Conservation (phyloP, 129 eudicot species). For the Lactuca saligna region DNA sequence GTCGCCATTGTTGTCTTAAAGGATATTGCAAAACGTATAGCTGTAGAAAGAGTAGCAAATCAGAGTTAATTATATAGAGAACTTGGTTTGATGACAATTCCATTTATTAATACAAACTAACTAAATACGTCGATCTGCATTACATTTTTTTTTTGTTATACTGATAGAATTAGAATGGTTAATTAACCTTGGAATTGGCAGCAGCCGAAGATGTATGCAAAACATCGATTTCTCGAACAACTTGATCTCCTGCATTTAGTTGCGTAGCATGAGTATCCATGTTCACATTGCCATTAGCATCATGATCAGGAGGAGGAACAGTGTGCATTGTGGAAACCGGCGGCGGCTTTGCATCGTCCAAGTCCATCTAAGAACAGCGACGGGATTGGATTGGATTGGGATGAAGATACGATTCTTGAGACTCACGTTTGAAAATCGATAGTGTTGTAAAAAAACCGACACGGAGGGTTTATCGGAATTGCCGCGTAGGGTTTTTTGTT, state of each 20-base stretch:
- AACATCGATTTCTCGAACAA: background rate
- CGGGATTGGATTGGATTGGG: no score
- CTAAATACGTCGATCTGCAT: background rate
- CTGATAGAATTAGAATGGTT: background rate
- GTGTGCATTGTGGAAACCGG: background rate
- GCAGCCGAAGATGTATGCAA: no score
- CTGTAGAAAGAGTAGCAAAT: conserved; percentile 33
- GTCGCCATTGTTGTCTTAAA: conserved; percentile 73
- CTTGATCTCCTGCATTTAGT: conserved; percentile 41
- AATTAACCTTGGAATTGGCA: conserved; percentile 39
- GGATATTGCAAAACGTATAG: conserved; percentile 79
- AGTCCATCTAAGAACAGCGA: no score
- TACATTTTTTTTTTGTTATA: no score
- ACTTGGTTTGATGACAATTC: conserved; percentile 6
- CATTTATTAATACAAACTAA: background rate
- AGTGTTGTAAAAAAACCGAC: no score
- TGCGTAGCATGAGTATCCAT: conserved; percentile 35
- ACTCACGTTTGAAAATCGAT: no score
- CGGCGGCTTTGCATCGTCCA: no score
- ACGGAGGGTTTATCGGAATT: no score
- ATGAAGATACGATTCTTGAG: no score
- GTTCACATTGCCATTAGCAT: conserved; percentile 24
- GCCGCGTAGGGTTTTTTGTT: no score
- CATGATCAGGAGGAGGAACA: conserved; percentile 1
- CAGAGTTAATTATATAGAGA: background rate